These are phyloP conservation scores for Hemisphaericaspora xylofermentans DNA, from an alignment of 1,139 yeast species.

Conservation along the genomic window DNA sequence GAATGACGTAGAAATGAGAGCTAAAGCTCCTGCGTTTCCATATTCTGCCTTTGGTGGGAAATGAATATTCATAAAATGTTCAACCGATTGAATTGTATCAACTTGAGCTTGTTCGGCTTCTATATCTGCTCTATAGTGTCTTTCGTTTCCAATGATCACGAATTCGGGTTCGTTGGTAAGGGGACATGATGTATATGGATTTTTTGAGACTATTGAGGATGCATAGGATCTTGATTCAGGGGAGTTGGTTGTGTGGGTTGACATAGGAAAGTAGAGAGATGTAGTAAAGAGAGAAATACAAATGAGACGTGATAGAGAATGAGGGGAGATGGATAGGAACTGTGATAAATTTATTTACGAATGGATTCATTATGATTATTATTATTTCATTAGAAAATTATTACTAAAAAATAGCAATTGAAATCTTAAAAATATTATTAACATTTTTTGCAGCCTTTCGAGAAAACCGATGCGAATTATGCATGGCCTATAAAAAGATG, in stretches of 20 bases:
- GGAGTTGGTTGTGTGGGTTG: neutral
- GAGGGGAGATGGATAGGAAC: too few species aligned
- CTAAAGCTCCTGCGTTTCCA: slow-evolving; percentile 64
- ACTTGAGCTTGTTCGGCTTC: neutral
- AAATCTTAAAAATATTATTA: too few species aligned
- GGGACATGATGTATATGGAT: slow-evolving; percentile 5
- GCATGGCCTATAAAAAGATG: too few species aligned
- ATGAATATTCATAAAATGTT: neutral
- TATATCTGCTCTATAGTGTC: slow-evolving; percentile 5
- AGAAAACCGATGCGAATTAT: too few species aligned
- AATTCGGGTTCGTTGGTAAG: slow-evolving; percentile 5
- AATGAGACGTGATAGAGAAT: too few species aligned
- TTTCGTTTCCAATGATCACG: slow-evolving; percentile 5
- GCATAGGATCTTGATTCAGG: neutral
- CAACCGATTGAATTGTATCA: neutral
- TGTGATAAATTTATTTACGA: too few species aligned
- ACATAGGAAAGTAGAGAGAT: too few species aligned
- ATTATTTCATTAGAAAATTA: too few species aligned
- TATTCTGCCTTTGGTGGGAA: slow-evolving; percentile 1
- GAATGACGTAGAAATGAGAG: slow-evolving; percentile 52
- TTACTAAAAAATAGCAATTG: too few species aligned
- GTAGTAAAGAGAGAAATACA: too few species aligned
- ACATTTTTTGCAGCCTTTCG: neutral
- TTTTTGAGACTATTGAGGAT: slow-evolving; percentile 1
- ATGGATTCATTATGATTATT: too few species aligned